Evolutionary conservation across 1,139 yeast genomes (phyloP), one percentile per base, ranked within the genome.

Genomic region (Pneumocystis wakefieldiae): DNA sequence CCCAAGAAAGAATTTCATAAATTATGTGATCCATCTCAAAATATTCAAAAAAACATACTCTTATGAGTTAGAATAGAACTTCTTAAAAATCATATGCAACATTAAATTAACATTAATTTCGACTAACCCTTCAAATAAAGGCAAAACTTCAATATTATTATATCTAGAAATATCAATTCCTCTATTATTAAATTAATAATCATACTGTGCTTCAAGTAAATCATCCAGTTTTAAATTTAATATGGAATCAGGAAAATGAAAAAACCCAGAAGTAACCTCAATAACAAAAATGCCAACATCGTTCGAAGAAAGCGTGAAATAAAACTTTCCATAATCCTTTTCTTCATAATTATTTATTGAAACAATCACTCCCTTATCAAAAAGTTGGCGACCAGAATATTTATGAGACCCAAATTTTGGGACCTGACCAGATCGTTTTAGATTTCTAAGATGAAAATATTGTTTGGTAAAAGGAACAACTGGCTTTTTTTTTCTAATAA

Each of bases 381-480:
- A 78, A 62, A 92, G 77, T 69, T 84, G 86, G 66, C 87, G 85
- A 2, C 89, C 85, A 0, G 89, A 80, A 75, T 88, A 87, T 73
- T 86, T 87, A 75, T 84, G 88, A 0, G 94, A 87, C 8, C 96
- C 96, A 73, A 85, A 88, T 70, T 81, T 82, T 1, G 94, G 91
- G 60, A 84, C 75, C 60, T 85, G 77, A 41, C 92, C 88, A 61
- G 82, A 73, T 74, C 80, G 83, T 69, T 84, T 83, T 68, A 87
- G 76, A 67, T 85, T 89, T 42, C 91, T 77, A 70, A 84, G 86
- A 70, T 86, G 87, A 74, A 86, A 86, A 73, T 85, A 87, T 68
- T 87, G 94, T 70, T 83, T 85, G 53, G 91, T 84, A 74, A 88
- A 87, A 1, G 86, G 85, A 36, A 87, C 79, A 59, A 74, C 73